Conservation (phyloP, 345 rosid genomes). For the Geranium rotundifolium region DNA sequence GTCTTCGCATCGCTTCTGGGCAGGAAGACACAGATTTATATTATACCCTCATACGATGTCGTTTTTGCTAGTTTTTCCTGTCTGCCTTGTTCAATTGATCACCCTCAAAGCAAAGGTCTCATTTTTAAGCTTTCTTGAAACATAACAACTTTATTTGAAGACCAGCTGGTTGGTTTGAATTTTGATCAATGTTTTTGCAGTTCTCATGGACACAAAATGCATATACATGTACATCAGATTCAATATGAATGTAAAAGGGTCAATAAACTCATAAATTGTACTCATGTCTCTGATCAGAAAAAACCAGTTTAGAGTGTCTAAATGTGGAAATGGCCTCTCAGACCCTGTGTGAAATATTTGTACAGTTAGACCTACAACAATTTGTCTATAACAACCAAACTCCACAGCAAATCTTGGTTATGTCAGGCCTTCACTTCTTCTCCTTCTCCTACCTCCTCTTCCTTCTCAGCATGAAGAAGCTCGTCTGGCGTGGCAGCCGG, state of each 20-base stretch:
- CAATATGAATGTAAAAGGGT: slow-evolving; percentile 10
- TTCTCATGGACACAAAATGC: slow-evolving; percentile 4
- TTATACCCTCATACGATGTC: too few relatives aligned
- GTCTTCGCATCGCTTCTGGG: too few relatives aligned
- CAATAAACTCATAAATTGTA: slow-evolving; percentile 23
- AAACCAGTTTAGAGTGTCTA: slow-evolving; percentile 28
- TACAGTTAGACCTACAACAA: slow-evolving; percentile 48
- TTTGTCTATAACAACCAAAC: slow-evolving; percentile 24
- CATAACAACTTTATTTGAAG: too few relatives aligned
- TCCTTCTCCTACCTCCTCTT: slow-evolving; percentile 12
- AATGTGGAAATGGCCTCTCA: slow-evolving; percentile 29
- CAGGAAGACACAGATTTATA: too few relatives aligned
- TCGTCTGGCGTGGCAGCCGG: slow-evolving; percentile 98
- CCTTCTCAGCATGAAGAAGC: slow-evolving; percentile 51
- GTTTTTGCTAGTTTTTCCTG: too few relatives aligned
- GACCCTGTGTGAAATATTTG: slow-evolving; percentile 42
- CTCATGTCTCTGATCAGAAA: slow-evolving; percentile 22
- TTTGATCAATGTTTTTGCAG: slow-evolving; percentile 10
- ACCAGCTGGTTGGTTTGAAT: too few relatives aligned
- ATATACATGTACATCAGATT: background rate
- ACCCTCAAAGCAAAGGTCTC: too few relatives aligned
- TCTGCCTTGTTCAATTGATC: too few relatives aligned
- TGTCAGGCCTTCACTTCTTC: slow-evolving; percentile 4
- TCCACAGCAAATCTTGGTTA: slow-evolving; percentile 18
- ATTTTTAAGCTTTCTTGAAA: too few relatives aligned